Evolutionary conservation across 345 rosid genomes (phyloP).

Genomic region (Bruguiera sexangula): DNA sequence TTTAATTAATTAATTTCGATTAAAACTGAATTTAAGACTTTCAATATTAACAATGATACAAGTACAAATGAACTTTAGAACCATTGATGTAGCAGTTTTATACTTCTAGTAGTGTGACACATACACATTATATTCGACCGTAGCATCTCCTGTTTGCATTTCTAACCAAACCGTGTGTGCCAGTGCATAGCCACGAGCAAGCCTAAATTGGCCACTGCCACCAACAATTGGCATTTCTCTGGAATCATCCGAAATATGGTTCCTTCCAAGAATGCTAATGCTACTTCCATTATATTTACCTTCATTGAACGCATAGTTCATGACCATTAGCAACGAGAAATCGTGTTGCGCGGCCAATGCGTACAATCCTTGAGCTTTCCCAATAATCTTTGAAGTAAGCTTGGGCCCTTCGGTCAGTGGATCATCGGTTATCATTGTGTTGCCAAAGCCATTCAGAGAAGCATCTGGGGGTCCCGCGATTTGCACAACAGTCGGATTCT

Average conservation of each 20-base stretch:
- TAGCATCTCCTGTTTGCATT: conserved; percentile 32
- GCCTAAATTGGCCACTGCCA: conserved; percentile 24
- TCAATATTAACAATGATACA: no score
- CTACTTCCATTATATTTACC: conserved; percentile 26
- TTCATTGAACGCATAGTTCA: conserved; percentile 18
- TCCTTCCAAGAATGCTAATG: conserved; percentile 25
- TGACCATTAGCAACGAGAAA: conserved; percentile 6
- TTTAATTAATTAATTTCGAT: no score
- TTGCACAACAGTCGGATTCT: conserved; percentile 7
- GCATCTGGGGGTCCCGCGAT: conserved; percentile 12
- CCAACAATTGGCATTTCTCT: conserved; percentile 30
- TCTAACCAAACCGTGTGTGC: conserved; percentile 11
- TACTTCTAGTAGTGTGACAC: conserved; percentile 23
- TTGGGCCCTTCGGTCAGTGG: conserved; percentile 37
- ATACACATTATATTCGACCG: conserved; percentile 37
- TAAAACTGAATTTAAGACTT: no score
- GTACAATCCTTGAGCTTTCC: conserved; percentile 41
- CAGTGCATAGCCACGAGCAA: conserved; percentile 27
- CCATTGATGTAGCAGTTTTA: conserved; percentile 11
- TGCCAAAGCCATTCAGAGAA: conserved; percentile 22
- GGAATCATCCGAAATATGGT: conserved; percentile 4
- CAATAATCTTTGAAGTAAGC: conserved; percentile 32
- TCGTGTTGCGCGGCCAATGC: conserved; percentile 12
- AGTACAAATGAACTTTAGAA: not conserved
- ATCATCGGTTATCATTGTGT: conserved; percentile 34